These are phyloP conservation scores for Fonsecaea pugnacius DNA, from an alignment of 2,329 filamentous ascomycete genomes.

Conservation along the genomic window DNA sequence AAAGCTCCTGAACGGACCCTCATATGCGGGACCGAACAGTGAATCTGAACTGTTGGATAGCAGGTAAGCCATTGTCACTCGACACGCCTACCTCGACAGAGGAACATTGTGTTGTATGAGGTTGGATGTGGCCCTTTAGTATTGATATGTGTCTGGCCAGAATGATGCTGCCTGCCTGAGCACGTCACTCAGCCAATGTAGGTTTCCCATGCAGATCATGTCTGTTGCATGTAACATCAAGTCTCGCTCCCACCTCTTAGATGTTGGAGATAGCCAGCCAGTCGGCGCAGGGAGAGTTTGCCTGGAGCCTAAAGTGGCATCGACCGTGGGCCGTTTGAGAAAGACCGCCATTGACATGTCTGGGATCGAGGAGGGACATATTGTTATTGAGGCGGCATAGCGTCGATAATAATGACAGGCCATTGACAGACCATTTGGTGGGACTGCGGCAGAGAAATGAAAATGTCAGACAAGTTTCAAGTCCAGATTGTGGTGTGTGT, in stretches of 20 bases:
- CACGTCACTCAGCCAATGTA: not conserved
- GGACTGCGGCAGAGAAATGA: not conserved
- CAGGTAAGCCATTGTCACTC: constrained; percentile 6
- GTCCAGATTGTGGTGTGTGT: not conserved
- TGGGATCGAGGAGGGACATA: not conserved
- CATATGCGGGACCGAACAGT: constrained; percentile 30
- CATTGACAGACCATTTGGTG: not conserved
- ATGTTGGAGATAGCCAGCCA: not conserved
- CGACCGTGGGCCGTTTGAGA: not conserved
- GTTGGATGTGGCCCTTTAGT: not conserved
- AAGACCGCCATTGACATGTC: not conserved
- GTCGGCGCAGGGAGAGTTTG: not conserved
- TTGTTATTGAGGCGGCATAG: not conserved
- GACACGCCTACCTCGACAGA: not conserved
- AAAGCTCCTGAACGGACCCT: constrained; percentile 38
- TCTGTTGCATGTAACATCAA: not conserved
- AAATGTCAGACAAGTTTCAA: not conserved
- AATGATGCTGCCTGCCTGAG: constrained; percentile 20
- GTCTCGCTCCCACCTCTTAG: not conserved
- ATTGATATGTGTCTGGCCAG: constrained; percentile 8
- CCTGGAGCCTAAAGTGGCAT: constrained; percentile 1
- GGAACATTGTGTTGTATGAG: not conserved
- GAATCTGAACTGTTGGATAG: constrained; percentile 30
- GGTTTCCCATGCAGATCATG: constrained; percentile 9
- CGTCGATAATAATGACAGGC: not conserved